Evolutionary conservation across 73 alveolate species (phyloP), one percentile per base, ranked within the genome.

Genomic region (Paramecium sonneborni): DNA sequence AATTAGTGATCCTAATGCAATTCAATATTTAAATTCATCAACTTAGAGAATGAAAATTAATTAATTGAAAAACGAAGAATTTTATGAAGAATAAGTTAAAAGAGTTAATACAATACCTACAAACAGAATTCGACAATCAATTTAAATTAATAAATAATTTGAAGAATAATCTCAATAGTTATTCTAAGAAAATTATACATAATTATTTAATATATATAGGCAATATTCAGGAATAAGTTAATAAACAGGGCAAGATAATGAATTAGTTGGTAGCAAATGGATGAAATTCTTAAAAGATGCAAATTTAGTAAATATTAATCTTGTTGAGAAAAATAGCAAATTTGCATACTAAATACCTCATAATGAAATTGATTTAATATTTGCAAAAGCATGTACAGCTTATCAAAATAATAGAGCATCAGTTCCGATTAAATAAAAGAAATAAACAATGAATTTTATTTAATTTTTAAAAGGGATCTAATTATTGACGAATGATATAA

Each of bases 361-460:
- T 37, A 32, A 28, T 32, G 87, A 74, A 35, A 95, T 94, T 8
- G 97, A 94, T 85, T 69, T 94, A 24, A 76, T 94, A 1, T 94
- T 94, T 70, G 52, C 95, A 12, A 74, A 43, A 11, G 87, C 87
- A n/a, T 74, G 87, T 9, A 30, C 39, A 74, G 6, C 15, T n/a
- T 35, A 28, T 15, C 5, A 52, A 52, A 52, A 32, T 15, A 38
- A 32, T 38, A 74, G 57, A 74, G 15, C 58, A 5, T 74, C 87
- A 3, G 87, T 74, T 11, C 37, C 62, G 34, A 32, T 52, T 8
- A 52, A 43, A 74, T 30, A 44, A 85, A 37, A 46, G 26, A 56
- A 57, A 57, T 56, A 92, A 20, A 74, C 95, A 44, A 93, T 94
- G 96, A 93, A 87, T 3, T 94, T 85, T 44, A 69, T 55, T 30